Evolutionary conservation across 202 grass and related monocot species (phyloP), one percentile per base, ranked within the genome.

Genomic region (Setaria viridis): DNA sequence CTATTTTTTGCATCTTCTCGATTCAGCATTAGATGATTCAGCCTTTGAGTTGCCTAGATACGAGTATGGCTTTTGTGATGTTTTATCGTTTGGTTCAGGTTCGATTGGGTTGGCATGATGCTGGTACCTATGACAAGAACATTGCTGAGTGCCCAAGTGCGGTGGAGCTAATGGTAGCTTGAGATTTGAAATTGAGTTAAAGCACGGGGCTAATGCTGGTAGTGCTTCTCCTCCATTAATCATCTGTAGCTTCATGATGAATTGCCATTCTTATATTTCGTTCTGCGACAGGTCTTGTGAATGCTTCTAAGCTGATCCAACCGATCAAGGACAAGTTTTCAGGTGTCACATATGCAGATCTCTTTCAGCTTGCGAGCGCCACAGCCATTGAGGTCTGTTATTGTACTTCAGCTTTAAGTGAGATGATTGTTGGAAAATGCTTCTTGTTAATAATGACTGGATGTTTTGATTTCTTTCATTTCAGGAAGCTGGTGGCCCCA

Each of bases 101-200:
- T 83, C 93, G 96, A 39, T 87, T 99, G 55, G 96, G 96, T 59
- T 99, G 96, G 96, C 96, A 99, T 58, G 96, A 99, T 72, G 62
- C 96, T 72, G 96, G 96, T 30, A 99, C 96, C 21, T 96, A 92
- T 46, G 92, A 99, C 68, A 99, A 96, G 89, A 99, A 92, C 80
- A 94, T 99, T 78, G 42, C 69, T 7, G 93, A 94, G 45, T 99
- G 96, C 96, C 93, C 11, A 86, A 88, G 87, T 80, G 93, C 25
- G 93, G 93, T 60, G 97, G 97, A 86, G 92, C 97, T 80, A 99
- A 96, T 85, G 93, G 97, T 79, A 99, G 97, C 85, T 70, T 99
- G 70, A 89, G 93, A 74, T 96, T 94, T 88, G 93, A 94, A 88
- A 68, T 96, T 46, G 97, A 99, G 83, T 64, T 99, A 34, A 94